Conservation (phyloP, 2,329 filamentous ascomycete genomes). For the Byssochlamys sp. region DNA sequence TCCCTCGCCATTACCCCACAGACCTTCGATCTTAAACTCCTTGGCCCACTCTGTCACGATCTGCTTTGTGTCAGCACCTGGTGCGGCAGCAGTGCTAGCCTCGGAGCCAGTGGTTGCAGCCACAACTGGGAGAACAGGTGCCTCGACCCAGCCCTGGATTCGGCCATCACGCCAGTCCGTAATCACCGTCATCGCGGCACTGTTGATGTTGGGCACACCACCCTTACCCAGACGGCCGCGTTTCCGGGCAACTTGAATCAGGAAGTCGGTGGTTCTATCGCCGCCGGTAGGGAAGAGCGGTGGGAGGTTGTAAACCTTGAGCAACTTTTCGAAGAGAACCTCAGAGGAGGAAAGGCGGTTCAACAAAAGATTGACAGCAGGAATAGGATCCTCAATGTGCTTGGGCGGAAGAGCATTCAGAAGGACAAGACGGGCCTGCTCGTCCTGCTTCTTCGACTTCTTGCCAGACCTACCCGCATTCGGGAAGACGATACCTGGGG, state of each 20-base stretch:
- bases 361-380: constrained; percentile 75
- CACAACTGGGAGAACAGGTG: constrained; percentile 58
- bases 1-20: constrained; percentile 63
- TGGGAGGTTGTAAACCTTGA: constrained; percentile 74
- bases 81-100: constrained; percentile 23
- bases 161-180: constrained; percentile 95
- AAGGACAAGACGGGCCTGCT: constrained; percentile 71
- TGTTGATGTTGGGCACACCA: constrained; percentile 77
- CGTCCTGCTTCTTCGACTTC: constrained; percentile 57
- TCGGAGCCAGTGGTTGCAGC: constrained; percentile 26
- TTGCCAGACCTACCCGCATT: constrained; percentile 46
- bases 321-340: constrained; percentile 66
- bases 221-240: constrained; percentile 78
- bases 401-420: constrained; percentile 87
- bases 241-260: constrained; percentile 90
- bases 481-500: constrained; percentile 88
- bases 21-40: constrained; percentile 87
- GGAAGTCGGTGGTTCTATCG: constrained; percentile 77
- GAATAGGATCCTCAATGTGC: constrained; percentile 85
- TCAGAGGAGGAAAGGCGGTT: constrained; percentile 65
- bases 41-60: constrained; percentile 88
- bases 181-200: constrained; percentile 83
- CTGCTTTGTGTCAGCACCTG: constrained; percentile 60
- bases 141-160: constrained; percentile 83
- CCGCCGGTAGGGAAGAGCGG: constrained; percentile 61